Evolutionary conservation across 2,329 filamentous ascomycete species (phyloP).

Genomic region (Alternaria triticina): DNA sequence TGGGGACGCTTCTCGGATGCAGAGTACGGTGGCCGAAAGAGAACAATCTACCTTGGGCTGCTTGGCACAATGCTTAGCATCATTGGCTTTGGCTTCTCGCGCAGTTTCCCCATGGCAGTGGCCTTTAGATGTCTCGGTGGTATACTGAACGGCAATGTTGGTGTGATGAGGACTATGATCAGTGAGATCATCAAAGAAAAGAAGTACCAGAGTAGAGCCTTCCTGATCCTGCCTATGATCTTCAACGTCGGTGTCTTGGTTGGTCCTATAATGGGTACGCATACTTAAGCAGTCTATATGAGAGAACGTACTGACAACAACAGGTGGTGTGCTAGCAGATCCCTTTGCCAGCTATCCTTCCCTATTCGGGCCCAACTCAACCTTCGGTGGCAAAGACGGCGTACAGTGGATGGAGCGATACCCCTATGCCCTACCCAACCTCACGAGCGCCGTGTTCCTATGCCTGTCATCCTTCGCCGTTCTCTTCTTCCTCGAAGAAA

Average conservation of each 20-base stretch:
- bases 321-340: constrained; percentile 72
- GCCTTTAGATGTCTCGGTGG: constrained; percentile 72
- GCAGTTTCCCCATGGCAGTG: constrained; percentile 66
- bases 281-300: not conserved
- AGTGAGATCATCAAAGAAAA: constrained; percentile 74
- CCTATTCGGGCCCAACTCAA: constrained; percentile 66
- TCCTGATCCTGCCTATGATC: constrained; percentile 69
- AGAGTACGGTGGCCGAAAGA: constrained; percentile 70
- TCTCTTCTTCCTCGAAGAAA: constrained; percentile 71
- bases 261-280: constrained; percentile 48
- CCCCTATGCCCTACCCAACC: constrained; percentile 73
- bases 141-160: constrained; percentile 73
- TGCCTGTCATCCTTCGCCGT: constrained; percentile 61
- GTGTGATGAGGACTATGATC: constrained; percentile 77
- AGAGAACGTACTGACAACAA: constrained; percentile 39
- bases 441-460: constrained; percentile 69
- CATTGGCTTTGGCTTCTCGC: constrained; percentile 72
- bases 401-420: constrained; percentile 69
- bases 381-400: constrained; percentile 63
- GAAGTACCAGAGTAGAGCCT: constrained; percentile 64
- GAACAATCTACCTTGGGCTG: constrained; percentile 77
- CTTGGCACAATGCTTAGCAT: constrained; percentile 71
- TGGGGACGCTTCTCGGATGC: constrained; percentile 78
- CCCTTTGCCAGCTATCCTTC: constrained; percentile 67
- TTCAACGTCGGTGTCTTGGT: constrained; percentile 66